Evolutionary conservation across 768 basidiomycete genomes (phyloP).

Genomic region (Pisolithus microcarpus): DNA sequence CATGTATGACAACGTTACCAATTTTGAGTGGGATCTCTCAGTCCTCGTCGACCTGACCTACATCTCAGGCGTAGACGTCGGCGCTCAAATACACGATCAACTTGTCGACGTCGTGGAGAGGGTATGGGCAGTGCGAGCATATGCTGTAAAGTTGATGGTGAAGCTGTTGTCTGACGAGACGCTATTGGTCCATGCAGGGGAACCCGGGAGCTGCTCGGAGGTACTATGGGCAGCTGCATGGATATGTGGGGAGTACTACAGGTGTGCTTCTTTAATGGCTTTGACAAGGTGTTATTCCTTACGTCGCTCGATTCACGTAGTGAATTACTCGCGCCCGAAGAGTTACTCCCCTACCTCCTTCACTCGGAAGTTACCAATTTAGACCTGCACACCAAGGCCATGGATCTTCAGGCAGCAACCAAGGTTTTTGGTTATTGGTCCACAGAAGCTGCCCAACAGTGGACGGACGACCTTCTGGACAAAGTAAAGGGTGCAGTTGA

Average conservation of each 20-base stretch:
- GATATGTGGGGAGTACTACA: slow-evolving; percentile 93
- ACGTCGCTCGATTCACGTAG: slow-evolving; percentile 31
- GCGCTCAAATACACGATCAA: slow-evolving; percentile 70
- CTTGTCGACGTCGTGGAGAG: slow-evolving; percentile 82
- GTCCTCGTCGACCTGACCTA: slow-evolving; percentile 89
- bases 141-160: too few relatives aligned
- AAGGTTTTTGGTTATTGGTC: too few relatives aligned
- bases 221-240: too few relatives aligned
- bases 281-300: not conserved
- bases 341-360: slow-evolving; percentile 63
- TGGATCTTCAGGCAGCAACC: too few relatives aligned
- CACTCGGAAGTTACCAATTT: slow-evolving; percentile 51
- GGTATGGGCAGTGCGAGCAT: too few relatives aligned
- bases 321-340: slow-evolving; percentile 72
- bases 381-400: slow-evolving; percentile 57
- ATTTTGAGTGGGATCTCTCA: slow-evolving; percentile 98
- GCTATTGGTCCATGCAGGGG: too few relatives aligned
- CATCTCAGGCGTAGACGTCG: slow-evolving; percentile 74
- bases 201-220: too few relatives aligned
- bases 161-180: too few relatives aligned
- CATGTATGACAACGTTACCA: too few relatives aligned
- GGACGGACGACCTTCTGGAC: slow-evolving; percentile 55
- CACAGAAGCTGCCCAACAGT: too few relatives aligned
- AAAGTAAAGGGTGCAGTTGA: slow-evolving; percentile 62
- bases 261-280: slow-evolving; percentile 41